phyloP scores from a whole-genome alignment of 1,139 yeast species.

The Pichia sp. region DNA sequence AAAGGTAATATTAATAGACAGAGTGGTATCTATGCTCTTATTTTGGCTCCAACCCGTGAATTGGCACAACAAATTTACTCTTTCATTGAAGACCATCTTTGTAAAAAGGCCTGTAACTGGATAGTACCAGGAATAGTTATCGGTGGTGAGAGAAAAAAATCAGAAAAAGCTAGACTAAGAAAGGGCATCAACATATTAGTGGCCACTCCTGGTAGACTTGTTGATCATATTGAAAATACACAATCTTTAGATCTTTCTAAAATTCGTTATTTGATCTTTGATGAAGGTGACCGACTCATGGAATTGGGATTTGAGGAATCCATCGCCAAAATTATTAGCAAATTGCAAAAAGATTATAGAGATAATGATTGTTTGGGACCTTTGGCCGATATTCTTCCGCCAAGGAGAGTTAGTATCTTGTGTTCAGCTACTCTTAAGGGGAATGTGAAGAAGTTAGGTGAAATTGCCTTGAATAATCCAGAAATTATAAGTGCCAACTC shows the following conservation, averaged over 20 bases:
- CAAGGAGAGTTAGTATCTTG: slow-evolving; percentile 65
- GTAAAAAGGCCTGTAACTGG: slow-evolving; percentile 64
- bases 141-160: slow-evolving; percentile 92
- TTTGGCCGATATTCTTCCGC: slow-evolving; percentile 57
- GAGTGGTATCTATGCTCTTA: slow-evolving; percentile 84
- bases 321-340: slow-evolving; percentile 65
- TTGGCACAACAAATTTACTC: slow-evolving; percentile 87
- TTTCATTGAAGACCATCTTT: slow-evolving; percentile 60
- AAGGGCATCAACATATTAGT: slow-evolving; percentile 86
- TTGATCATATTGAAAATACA: slow-evolving; percentile 91
- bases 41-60: slow-evolving; percentile 90
- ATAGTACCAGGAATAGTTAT: slow-evolving; percentile 90
- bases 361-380: slow-evolving; percentile 37
- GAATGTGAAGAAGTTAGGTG: slow-evolving; percentile 75
- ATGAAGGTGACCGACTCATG: slow-evolving; percentile 93
- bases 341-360: slow-evolving; percentile 45
- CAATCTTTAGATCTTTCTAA: slow-evolving; percentile 65
- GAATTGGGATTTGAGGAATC: slow-evolving; percentile 96
- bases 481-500: slow-evolving; percentile 41
- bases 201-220: slow-evolving; percentile 88
- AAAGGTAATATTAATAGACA: slow-evolving; percentile 50
- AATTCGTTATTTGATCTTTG: slow-evolving; percentile 78
- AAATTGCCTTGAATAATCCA: slow-evolving; percentile 46
- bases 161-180: slow-evolving; percentile 85
- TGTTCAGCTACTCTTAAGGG: slow-evolving; percentile 94